These are phyloP conservation scores for Phytophthora europaea DNA, from an alignment of 352 stramenopile species.

Conservation along the genomic window DNA sequence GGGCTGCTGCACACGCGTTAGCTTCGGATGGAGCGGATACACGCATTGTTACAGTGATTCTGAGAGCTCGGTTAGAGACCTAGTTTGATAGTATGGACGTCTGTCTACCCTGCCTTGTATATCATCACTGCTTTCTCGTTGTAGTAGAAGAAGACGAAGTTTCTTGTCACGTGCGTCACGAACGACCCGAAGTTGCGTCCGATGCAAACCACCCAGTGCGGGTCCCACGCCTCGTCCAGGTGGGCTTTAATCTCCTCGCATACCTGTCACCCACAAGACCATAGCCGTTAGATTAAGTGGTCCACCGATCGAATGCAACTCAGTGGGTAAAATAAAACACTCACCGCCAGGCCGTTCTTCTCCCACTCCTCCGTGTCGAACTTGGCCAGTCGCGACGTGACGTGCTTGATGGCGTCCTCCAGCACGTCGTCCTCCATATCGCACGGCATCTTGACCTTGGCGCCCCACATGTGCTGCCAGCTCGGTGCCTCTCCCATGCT, in stretches of 20 bases:
- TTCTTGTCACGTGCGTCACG: conserved; percentile 93
- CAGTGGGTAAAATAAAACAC: not conserved
- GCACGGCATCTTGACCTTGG: conserved; percentile 90
- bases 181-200: conserved; percentile 94
- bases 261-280: conserved; percentile 39
- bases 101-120: conserved; percentile 82
- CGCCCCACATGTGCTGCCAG: conserved; percentile 91
- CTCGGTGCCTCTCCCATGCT: conserved; percentile 79
- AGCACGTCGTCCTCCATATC: conserved; percentile 92
- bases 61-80: conserved; percentile 26
- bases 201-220: conserved; percentile 90
- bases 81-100: not conserved
- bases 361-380: conserved; percentile 90
- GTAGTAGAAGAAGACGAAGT: conserved; percentile 95
- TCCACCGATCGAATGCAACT: not conserved
- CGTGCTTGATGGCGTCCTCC: conserved; percentile 86
- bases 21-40: conserved; percentile 19
- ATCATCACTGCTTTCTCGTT: conserved; percentile 90
- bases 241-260: conserved; percentile 87
- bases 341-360: conserved; percentile 75
- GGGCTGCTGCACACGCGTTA: conserved; percentile 10
- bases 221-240: conserved; percentile 81
- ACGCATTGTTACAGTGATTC: conserved; percentile 24
- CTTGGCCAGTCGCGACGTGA: conserved; percentile 66
- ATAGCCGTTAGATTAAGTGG: not conserved